Conservation (phyloP, 495 filamentous ascomycete species). For the Trichoderma parareesei region DNA sequence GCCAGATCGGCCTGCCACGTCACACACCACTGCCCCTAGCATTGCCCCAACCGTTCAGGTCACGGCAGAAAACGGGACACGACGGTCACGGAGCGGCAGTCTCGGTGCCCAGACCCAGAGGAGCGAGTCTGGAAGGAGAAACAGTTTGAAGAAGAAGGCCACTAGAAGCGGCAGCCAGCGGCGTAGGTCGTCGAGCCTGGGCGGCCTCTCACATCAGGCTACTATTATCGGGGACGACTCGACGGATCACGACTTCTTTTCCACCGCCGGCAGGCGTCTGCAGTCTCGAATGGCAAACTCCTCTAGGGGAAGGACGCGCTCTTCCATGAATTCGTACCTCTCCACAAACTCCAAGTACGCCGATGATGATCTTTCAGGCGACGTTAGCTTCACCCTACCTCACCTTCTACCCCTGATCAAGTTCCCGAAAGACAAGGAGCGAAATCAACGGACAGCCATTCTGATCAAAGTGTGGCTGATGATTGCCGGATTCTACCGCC, state of each 20-base stretch:
- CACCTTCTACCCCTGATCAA: constrained; percentile 38
- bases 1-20: constrained; percentile 11
- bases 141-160: constrained; percentile 36
- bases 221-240: constrained; percentile 29
- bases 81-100: neutral
- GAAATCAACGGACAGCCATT: constrained; percentile 50
- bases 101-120: constrained; percentile 20
- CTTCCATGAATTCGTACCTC: constrained; percentile 24
- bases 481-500: constrained; percentile 77
- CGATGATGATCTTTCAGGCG: constrained; percentile 15
- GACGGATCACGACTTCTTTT: constrained; percentile 29
- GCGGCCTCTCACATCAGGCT: constrained; percentile 21
- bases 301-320: constrained; percentile 23
- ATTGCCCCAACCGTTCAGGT: constrained; percentile 27
- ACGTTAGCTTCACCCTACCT: constrained; percentile 18
- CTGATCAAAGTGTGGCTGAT: constrained; percentile 83
- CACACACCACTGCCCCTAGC: constrained; percentile 25
- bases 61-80: constrained; percentile 28
- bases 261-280: constrained; percentile 23
- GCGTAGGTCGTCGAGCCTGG: constrained; percentile 26
- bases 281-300: constrained; percentile 21
- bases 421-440: constrained; percentile 40
- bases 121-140: constrained; percentile 33
- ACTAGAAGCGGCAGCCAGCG: constrained; percentile 32
- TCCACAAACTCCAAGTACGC: constrained; percentile 17